Percentiles rank a stretch among this genome's conserved stretches.
phyloP scores from a whole-genome alignment of 2,329 filamentous ascomycete species.

The Colletotrichum neosansevieriae region DNA sequence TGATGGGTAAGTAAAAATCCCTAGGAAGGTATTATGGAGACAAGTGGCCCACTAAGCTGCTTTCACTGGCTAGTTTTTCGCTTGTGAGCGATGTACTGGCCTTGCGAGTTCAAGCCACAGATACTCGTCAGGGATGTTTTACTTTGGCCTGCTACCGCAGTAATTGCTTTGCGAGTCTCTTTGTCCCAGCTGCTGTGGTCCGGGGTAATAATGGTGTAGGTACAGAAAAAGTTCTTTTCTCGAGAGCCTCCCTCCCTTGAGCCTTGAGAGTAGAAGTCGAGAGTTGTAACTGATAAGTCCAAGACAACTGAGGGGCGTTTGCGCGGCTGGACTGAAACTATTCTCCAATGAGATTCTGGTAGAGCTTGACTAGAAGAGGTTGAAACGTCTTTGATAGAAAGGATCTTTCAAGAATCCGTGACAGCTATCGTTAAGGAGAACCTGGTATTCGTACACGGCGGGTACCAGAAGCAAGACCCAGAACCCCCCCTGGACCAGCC shows the following conservation, averaged over 20 bases:
- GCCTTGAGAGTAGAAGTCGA: background rate
- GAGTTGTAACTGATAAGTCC: background rate
- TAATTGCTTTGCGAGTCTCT: background rate
- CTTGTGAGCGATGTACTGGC: too few species aligned
- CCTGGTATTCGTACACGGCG: background rate
- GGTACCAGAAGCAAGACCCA: background rate
- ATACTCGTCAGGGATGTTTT: too few species aligned
- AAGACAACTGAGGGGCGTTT: conserved; percentile 12
- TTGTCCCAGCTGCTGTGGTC: background rate
- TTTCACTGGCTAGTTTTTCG: too few species aligned
- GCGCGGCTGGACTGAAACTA: background rate
- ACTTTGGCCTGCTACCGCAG: too few species aligned
- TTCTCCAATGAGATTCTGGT: background rate
- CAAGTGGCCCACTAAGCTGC: too few species aligned
- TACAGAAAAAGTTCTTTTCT: too few species aligned
- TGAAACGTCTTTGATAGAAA: conserved; percentile 26
- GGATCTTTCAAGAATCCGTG: conserved; percentile 15
- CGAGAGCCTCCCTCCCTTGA: background rate
- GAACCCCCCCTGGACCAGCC: conserved; percentile 10
- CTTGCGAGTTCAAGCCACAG: too few species aligned
- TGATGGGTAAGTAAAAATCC: too few species aligned
- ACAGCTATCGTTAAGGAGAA: conserved; percentile 23
- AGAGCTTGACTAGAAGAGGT: background rate
- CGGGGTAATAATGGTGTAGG: background rate
- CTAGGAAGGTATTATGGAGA: too few species aligned